Conservation (phyloP, 192 early-diverging fungal species). For the Hyaloraphidium curvatum region DNA sequence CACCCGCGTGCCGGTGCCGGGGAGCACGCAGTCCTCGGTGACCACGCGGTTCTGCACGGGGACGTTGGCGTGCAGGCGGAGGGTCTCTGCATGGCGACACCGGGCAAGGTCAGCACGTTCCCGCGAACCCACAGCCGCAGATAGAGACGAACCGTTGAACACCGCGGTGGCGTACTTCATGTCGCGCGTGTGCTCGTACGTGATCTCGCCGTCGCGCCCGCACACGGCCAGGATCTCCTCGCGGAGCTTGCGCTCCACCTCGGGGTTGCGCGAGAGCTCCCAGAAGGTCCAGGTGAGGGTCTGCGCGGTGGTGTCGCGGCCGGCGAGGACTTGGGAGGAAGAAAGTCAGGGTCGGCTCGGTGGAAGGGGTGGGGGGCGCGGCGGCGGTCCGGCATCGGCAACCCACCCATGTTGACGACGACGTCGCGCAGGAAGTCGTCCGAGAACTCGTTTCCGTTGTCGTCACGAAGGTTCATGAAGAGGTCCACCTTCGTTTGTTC, state of each 20-base stretch:
- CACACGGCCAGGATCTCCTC: conserved; percentile 15
- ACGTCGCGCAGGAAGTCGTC: conserved; percentile 23
- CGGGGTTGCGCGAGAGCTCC: conserved; percentile 19
- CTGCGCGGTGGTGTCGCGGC: conserved; percentile 39
- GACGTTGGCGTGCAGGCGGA: conserved; percentile 27
- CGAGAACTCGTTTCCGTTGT: conserved; percentile 14
- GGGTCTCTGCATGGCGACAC: too few species aligned
- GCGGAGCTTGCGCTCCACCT: conserved; percentile 13
- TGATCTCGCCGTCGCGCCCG: too few species aligned
- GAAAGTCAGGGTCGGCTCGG: too few species aligned
- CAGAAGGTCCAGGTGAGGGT: conserved; percentile 32
- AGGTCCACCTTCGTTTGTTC: conserved; percentile 7
- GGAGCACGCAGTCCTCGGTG: conserved; percentile 29
- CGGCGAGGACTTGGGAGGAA: conserved; percentile 12
- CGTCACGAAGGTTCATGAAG: conserved; percentile 21
- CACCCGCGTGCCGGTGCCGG: conserved; percentile 31
- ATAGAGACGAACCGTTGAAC: too few species aligned
- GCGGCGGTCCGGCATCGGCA: too few species aligned
- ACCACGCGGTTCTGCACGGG: conserved; percentile 7
- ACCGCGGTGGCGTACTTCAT: conserved; percentile 30
- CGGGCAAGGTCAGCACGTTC: too few species aligned
- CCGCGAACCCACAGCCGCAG: too few species aligned
- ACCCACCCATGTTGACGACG: conserved; percentile 16
- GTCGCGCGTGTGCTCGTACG: too few species aligned
- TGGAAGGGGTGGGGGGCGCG: too few species aligned